phyloP scores from a whole-genome alignment of 805 yeast species.

The Candida sonorensis region DNA sequence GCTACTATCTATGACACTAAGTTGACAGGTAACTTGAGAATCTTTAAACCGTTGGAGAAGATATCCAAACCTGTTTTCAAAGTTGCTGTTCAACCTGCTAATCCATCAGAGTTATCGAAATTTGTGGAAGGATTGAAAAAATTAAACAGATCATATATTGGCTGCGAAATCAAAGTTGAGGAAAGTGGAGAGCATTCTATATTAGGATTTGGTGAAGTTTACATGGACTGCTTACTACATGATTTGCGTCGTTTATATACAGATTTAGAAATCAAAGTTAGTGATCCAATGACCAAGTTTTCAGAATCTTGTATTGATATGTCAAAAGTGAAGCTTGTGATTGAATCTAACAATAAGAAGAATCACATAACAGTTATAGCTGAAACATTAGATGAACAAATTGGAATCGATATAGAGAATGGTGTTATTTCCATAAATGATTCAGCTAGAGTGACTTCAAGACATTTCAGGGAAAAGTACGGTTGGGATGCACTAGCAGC shows the following conservation, averaged over 20 bases:
- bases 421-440: conserved; percentile 31
- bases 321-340: conserved; percentile 62
- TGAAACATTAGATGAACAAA: conserved; percentile 57
- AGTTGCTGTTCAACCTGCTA: conserved; percentile 74
- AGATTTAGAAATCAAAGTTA: conserved; percentile 66
- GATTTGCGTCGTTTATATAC: conserved; percentile 64
- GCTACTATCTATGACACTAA: conserved; percentile 45
- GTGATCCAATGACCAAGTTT: conserved; percentile 78
- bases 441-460: conserved; percentile 41
- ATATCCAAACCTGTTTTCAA: conserved; percentile 59
- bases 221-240: conserved; percentile 74
- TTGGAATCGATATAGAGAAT: conserved; percentile 49
- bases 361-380: conserved; percentile 64
- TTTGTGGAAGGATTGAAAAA: conserved; percentile 63
- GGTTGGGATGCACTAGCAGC: conserved; percentile 83
- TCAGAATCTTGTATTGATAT: conserved; percentile 66
- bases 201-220: conserved; percentile 80
- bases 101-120: conserved; percentile 72
- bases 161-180: conserved; percentile 65
- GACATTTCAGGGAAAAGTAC: conserved; percentile 47
- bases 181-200: conserved; percentile 85
- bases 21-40: conserved; percentile 20
- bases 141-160: conserved; percentile 56
- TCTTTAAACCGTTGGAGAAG: conserved; percentile 37
- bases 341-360: conserved; percentile 47